phyloP scores from a whole-genome alignment of 495 filamentous ascomycete genomes.

The Hyaloscypha bicolor region DNA sequence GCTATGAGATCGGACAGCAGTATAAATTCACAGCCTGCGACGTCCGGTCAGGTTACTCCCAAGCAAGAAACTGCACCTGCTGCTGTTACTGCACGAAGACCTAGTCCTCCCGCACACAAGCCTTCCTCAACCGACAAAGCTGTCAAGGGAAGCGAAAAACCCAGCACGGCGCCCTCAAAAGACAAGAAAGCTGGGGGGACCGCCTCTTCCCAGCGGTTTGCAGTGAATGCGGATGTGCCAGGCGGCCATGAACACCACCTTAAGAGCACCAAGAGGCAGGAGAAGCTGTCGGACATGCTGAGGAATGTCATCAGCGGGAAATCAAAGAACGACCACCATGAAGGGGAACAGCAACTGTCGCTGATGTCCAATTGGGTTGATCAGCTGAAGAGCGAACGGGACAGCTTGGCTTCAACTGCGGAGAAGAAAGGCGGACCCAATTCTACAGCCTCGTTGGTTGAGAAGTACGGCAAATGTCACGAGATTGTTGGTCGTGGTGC shows the following conservation, averaged over 20 bases:
- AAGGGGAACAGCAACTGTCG: constrained; percentile 81
- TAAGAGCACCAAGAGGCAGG: constrained; percentile 84
- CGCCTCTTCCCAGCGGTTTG: constrained; percentile 44
- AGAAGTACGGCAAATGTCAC: constrained; percentile 99
- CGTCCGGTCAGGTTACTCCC: background rate
- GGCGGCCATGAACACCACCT: constrained; percentile 85
- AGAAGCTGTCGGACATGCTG: constrained; percentile 92
- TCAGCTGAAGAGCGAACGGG: constrained; percentile 82
- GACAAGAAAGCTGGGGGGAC: constrained; percentile 42
- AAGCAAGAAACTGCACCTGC: constrained; percentile 28
- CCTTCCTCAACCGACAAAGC: constrained; percentile 34
- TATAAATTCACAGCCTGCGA: constrained; percentile 34
- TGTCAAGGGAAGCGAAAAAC: constrained; percentile 34
- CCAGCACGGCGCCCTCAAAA: constrained; percentile 42
- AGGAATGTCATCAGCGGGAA: constrained; percentile 74
- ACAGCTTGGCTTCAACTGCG: constrained; percentile 64
- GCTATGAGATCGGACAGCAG: constrained; percentile 37
- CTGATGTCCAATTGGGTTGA: constrained; percentile 96
- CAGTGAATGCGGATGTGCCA: constrained; percentile 40
- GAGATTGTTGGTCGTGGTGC: constrained; percentile 97
- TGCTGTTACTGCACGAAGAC: constrained; percentile 29
- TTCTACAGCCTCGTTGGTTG: constrained; percentile 79
- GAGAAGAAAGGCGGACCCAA: constrained; percentile 80
- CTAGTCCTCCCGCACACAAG: constrained; percentile 46
- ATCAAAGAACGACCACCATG: constrained; percentile 71